phyloP scores from a whole-genome alignment of 108 stramenopile genomes.

The Nitzschia sp. region DNA sequence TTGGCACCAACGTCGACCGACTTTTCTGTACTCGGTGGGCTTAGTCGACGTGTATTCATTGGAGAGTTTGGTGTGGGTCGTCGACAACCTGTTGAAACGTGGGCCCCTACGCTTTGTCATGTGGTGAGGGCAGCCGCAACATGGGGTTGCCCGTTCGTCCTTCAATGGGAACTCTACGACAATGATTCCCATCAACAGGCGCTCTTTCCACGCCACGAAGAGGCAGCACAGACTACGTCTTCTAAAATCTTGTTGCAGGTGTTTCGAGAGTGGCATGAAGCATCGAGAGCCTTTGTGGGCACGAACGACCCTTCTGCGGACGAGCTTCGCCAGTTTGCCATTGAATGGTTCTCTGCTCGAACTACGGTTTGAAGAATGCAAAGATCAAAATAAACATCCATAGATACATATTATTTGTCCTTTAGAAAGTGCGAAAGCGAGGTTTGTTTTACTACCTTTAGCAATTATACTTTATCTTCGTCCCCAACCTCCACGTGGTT shows the following conservation, averaged over 20 bases:
- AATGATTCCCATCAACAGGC: neutral
- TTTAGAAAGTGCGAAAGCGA: constrained; percentile 1
- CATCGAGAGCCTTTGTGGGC: neutral
- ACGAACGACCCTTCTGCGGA: neutral
- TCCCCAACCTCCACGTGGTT: constrained; percentile 5
- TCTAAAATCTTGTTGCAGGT: neutral
- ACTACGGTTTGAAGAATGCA: too few relatives aligned
- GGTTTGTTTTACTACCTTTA: neutral
- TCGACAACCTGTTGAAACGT: neutral
- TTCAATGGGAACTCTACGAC: constrained; percentile 8
- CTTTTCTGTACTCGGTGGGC: neutral
- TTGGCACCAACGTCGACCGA: neutral
- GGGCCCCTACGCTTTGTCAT: neutral
- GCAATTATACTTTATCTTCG: neutral
- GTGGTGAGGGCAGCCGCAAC: neutral
- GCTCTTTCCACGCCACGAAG: neutral
- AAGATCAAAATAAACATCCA: too few relatives aligned
- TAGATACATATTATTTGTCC: neutral
- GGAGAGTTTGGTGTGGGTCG: neutral
- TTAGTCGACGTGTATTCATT: neutral
- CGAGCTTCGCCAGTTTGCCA: neutral
- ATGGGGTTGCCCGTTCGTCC: constrained; percentile 8
- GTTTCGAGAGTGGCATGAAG: neutral
- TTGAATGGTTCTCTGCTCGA: neutral
- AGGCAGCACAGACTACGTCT: neutral